These are phyloP conservation scores for Seiridium cupressi DNA, from an alignment of 2,329 filamentous ascomycete species.

Conservation along the genomic window DNA sequence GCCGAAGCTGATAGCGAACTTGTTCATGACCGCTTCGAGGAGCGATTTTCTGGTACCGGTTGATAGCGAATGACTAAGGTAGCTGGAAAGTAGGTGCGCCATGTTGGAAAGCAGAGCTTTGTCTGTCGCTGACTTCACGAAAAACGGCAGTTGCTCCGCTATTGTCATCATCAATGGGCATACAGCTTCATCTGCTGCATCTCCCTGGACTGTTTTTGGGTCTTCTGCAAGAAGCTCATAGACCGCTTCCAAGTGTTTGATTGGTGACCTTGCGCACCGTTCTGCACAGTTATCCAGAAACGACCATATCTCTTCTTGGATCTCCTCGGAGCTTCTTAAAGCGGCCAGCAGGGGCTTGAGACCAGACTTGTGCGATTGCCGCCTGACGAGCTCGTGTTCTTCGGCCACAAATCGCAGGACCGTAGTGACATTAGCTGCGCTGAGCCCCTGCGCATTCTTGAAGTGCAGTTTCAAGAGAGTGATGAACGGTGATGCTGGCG, in stretches of 20 bases:
- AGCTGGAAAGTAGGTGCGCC: slow-evolving; percentile 55
- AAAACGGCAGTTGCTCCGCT: slow-evolving; percentile 75
- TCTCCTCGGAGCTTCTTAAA: slow-evolving; percentile 28
- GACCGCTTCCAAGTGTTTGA: slow-evolving; percentile 78
- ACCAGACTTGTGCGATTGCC: slow-evolving; percentile 35
- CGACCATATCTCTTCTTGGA: slow-evolving; percentile 48
- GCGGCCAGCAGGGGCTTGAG: slow-evolving; percentile 45
- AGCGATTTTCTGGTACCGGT: slow-evolving; percentile 47
- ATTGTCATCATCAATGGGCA: slow-evolving; percentile 70
- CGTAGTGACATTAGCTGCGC: slow-evolving; percentile 48
- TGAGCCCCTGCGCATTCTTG: slow-evolving; percentile 45
- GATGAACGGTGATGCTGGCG: slow-evolving; percentile 69
- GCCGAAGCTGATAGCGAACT: slow-evolving; percentile 33
- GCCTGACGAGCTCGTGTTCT: slow-evolving; percentile 66
- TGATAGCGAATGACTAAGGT: slow-evolving; percentile 53
- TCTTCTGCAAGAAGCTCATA: slow-evolving; percentile 46
- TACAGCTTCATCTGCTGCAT: slow-evolving; percentile 27
- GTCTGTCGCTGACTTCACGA: slow-evolving; percentile 47
- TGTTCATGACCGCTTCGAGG: slow-evolving; percentile 42
- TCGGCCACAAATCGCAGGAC: slow-evolving; percentile 60
- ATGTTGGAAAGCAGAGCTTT: slow-evolving; percentile 43
- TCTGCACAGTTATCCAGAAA: slow-evolving; percentile 84
- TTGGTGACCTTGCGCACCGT: slow-evolving; percentile 70
- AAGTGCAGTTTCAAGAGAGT: slow-evolving; percentile 62
- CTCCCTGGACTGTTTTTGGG: slow-evolving; percentile 22